Conservation (phyloP, 2,329 filamentous ascomycete species). For the Bipolaris bicolor region DNA sequence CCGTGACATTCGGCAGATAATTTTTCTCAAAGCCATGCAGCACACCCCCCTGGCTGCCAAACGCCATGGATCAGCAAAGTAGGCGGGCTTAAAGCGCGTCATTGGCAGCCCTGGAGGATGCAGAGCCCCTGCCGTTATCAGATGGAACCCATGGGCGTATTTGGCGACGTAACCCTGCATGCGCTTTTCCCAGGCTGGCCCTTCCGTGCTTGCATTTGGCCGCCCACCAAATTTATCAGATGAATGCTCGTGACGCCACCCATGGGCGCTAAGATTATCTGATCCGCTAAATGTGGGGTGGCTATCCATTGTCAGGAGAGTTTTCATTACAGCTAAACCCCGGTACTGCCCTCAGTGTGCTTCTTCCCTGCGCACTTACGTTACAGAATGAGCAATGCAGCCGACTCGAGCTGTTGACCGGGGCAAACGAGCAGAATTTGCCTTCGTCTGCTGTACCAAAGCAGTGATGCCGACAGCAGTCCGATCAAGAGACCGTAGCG, state of each 20-base stretch:
- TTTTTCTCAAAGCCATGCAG: conserved; percentile 13
- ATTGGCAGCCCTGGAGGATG: conserved; percentile 9
- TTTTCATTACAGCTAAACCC: conserved; percentile 33
- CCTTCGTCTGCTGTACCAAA: conserved; percentile 13
- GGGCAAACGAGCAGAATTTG: conserved; percentile 10
- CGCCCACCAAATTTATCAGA: conserved; percentile 42
- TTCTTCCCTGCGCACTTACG: conserved; percentile 20
- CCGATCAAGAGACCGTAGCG: conserved; percentile 15
- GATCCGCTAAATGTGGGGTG: conserved; percentile 37
- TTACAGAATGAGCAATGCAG: conserved; percentile 21
- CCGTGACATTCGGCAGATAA: neutral
- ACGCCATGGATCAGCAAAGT: conserved; percentile 12
- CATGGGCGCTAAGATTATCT: conserved; percentile 33
- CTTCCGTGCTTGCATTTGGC: conserved; percentile 23
- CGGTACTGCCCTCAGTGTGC: conserved; percentile 17
- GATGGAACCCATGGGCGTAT: conserved; percentile 31
- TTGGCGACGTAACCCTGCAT: conserved; percentile 35
- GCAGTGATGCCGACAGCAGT: conserved; percentile 29
- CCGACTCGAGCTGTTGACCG: neutral
- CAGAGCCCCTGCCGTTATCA: conserved; percentile 43
- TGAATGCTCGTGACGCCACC: conserved; percentile 26
- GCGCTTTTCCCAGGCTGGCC: conserved; percentile 25
- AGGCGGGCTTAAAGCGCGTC: neutral
- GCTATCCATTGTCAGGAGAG: conserved; percentile 2
- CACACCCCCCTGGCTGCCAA: conserved; percentile 6